Percentiles rank a stretch among this genome's conserved stretches.
These are phyloP conservation scores for Porcisia hertigi DNA, from an alignment of 208 protist species.

Conservation along the genomic window DNA sequence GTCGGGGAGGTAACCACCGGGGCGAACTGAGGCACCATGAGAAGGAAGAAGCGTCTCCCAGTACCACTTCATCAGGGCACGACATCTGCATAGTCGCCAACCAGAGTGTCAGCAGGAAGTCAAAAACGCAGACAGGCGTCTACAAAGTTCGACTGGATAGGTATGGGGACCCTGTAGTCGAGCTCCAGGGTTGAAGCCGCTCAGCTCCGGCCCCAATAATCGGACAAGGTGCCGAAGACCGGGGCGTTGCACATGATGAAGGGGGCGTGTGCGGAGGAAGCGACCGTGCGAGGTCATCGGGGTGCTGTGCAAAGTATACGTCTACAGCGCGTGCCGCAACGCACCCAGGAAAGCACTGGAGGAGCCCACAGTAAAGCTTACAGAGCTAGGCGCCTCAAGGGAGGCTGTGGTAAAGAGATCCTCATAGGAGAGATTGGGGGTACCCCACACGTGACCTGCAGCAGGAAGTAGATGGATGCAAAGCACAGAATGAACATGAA, in stretches of 20 bases:
- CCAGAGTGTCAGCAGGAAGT: conserved; percentile 44
- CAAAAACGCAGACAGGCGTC: conserved; percentile 27
- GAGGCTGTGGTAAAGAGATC: conserved; percentile 1
- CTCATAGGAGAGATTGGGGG: conserved; percentile 21
- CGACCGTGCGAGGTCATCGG: conserved; percentile 17
- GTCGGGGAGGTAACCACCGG: conserved; percentile 25
- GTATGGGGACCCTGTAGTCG: conserved; percentile 33
- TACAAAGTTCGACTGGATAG: conserved; percentile 36
- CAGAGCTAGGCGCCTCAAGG: conserved; percentile 6
- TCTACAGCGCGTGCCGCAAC: conserved; percentile 34
- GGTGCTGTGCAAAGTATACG: conserved; percentile 29
- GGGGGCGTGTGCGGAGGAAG: conserved; percentile 21
- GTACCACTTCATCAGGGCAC: conserved; percentile 33
- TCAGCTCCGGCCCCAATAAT: conserved; percentile 27
- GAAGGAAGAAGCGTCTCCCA: conserved; percentile 31
- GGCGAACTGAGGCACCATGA: conserved; percentile 31
- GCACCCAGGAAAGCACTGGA: conserved; percentile 33
- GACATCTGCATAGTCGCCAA: conserved; percentile 41
- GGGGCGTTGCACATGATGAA: conserved; percentile 30
- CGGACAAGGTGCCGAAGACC: conserved; percentile 34
- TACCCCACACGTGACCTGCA: conserved; percentile 34
- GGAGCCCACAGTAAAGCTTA: conserved; percentile 19
- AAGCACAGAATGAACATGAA: conserved; percentile 48
- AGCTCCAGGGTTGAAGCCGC: conserved; percentile 28
- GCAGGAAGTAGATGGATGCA: conserved; percentile 47